These are phyloP conservation scores for Tephrocybe rancida DNA, from an alignment of 768 basidiomycete genomes.

Conservation along the genomic window DNA sequence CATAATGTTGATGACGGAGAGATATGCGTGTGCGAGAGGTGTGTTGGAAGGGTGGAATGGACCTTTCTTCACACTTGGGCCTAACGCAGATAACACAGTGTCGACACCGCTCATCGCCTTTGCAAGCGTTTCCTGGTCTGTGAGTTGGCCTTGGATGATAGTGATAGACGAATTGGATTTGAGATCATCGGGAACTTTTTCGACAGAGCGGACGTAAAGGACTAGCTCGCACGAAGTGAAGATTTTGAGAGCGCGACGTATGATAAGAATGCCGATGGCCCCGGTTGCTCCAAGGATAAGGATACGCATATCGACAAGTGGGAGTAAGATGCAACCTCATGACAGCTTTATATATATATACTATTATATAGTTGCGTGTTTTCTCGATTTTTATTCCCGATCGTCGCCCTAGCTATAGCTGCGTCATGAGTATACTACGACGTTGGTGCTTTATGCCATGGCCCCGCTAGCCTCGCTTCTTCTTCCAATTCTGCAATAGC, in stretches of 20 bases:
- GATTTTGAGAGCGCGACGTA: conserved; percentile 52
- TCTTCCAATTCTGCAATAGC: conserved; percentile 50
- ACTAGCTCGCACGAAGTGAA: conserved; percentile 45
- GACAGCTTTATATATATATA: too few species aligned
- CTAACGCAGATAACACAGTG: conserved; percentile 68
- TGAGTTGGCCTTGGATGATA: conserved; percentile 57
- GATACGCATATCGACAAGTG: conserved; percentile 37
- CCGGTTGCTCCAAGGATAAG: conserved; percentile 77
- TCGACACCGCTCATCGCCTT: conserved; percentile 59
- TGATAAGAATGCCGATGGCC: conserved; percentile 55
- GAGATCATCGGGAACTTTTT: conserved; percentile 60
- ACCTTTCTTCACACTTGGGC: conserved; percentile 41
- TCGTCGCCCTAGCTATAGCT: too few species aligned
- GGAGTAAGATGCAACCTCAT: background rate
- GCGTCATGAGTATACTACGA: background rate
- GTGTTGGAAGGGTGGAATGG: conserved; percentile 47
- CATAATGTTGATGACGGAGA: conserved; percentile 58
- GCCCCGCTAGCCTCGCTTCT: conserved; percentile 41
- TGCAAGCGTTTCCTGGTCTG: conserved; percentile 49
- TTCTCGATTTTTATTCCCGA: too few species aligned
- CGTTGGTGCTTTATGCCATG: conserved; percentile 37
- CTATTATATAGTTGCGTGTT: too few species aligned
- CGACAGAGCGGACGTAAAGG: conserved; percentile 64
- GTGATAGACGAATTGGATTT: conserved; percentile 44
- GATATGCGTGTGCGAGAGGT: conserved; percentile 66